Evolutionary conservation across 768 basidiomycete genomes (phyloP).

Genomic region (Kwoniella sp.): DNA sequence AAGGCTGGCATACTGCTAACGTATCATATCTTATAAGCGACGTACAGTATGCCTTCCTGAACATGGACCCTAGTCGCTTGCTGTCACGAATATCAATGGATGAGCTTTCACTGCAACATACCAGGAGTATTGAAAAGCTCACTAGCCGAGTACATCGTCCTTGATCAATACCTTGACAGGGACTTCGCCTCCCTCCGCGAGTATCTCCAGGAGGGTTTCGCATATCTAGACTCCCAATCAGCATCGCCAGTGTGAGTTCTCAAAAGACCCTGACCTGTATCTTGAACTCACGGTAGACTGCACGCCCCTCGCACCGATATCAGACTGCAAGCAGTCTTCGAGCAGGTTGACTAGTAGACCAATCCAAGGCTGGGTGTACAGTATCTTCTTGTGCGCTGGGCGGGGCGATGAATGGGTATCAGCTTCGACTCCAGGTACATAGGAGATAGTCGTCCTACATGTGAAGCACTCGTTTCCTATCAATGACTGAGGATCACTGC

Average conservation of each 20-base stretch:
- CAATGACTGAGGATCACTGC: not conserved
- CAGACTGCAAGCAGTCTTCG: not conserved
- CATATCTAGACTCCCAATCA: not conserved
- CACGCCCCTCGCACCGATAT: not conserved
- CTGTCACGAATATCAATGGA: too few relatives aligned
- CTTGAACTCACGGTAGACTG: slow-evolving; percentile 13
- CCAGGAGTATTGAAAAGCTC: not conserved
- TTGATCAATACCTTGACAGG: not conserved
- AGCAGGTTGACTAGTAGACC: slow-evolving; percentile 7
- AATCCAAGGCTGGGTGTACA: slow-evolving; percentile 20
- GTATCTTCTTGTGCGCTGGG: not conserved
- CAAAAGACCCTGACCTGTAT: too few relatives aligned
- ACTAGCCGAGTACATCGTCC: slow-evolving; percentile 4
- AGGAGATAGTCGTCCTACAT: too few relatives aligned
- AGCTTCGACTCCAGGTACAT: too few relatives aligned
- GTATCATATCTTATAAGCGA: too few relatives aligned
- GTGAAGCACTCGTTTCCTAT: too few relatives aligned
- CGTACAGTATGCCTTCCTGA: not conserved
- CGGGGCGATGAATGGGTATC: not conserved
- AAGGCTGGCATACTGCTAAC: not conserved
- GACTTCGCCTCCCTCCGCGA: not conserved
- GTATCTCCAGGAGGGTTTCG: not conserved
- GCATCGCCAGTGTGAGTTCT: too few relatives aligned
- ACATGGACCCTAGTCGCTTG: not conserved
- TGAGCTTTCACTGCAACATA: too few relatives aligned